These are phyloP conservation scores for Yarrowia sp. DNA, from an alignment of 805 yeast species.

Conservation along the genomic window DNA sequence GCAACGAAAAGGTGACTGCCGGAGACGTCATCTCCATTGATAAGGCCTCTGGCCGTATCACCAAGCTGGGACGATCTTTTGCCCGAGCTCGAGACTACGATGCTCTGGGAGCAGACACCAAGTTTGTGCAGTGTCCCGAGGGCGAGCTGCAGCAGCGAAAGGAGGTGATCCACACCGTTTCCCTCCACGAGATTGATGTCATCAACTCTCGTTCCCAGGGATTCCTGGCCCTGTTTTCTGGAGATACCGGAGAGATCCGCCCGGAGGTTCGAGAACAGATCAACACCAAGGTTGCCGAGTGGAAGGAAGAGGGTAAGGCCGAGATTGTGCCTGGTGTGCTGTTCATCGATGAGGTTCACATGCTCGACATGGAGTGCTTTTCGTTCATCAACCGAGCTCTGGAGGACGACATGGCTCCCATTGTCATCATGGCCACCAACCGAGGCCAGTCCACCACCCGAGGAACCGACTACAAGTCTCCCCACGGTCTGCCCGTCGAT, in stretches of 20 bases:
- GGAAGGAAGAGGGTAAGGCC: constrained; percentile 99
- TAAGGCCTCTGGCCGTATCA: constrained; percentile 90
- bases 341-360: constrained; percentile 96
- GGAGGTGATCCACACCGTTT: constrained; percentile 96
- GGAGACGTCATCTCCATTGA: constrained; percentile 97
- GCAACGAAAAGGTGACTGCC: constrained; percentile 91
- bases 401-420: constrained; percentile 95
- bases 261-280: constrained; percentile 95
- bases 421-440: constrained; percentile 97
- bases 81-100: constrained; percentile 96
- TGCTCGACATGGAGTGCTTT: constrained; percentile 96
- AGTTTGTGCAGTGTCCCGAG: constrained; percentile 96
- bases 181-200: constrained; percentile 95
- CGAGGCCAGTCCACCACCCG: constrained; percentile 91
- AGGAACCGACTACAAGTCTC: constrained; percentile 89
- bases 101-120: constrained; percentile 97
- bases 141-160: constrained; percentile 96
- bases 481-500: constrained; percentile 97
- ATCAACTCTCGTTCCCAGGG: constrained; percentile 98
- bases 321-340: constrained; percentile 94
- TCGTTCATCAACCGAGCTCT: constrained; percentile 93
- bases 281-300: constrained; percentile 93
- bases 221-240: constrained; percentile 88
- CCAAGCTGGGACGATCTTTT: constrained; percentile 92
- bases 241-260: constrained; percentile 97